Evolutionary conservation across 257 asterid species (phyloP), one percentile per base, ranked within the genome.

Genomic region (Solanum chmielewskii): DNA sequence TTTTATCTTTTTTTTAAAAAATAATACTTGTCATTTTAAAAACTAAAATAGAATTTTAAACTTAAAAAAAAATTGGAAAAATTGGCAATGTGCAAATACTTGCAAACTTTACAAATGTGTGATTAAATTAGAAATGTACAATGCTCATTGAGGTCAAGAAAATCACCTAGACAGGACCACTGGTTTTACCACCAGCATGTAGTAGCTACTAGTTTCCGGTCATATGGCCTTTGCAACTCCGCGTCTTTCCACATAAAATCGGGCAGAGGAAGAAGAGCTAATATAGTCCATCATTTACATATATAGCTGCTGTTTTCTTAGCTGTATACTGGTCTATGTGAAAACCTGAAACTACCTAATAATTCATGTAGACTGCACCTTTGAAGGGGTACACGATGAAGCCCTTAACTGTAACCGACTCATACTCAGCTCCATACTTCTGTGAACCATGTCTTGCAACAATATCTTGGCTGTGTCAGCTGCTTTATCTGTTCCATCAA

Each of bases 391-490:
- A 70, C 93, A 89, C 68, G 92, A 86, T 70, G 94, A 89, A 75
- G 91, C 88, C 82, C 88, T 83, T 7, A 82, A 76, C 91, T 92
- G 89, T 39, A 88, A 71, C 29, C 77, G 89, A 88, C 90, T 90
- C 88, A 89, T 41, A 90, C 91, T 89, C 82, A 90, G 88, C 89
- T 94, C 98, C 95, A 91, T 86, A 80, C 92, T 96, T 93, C 94
- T 95, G 59, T 92, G 94, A 86, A 86, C 98, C 93, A 95, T 91
- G 89, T 93, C 98, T 73, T 92, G 92, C 84, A 96, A 75, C 44
- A 96, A 87, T 88, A 91, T 92, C 95, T 93, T 96, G 15, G 99
- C 99, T 31, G 98, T 96, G 87, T 92, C 98, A 33, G 90, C 94
- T 45, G 96, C 96, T 89, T 91, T 94, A 44, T 95, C 98, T 10